Base-by-base conservation (phyloP, 1,284 basidiomycete genomes). In the Boletus smithii region DNA sequence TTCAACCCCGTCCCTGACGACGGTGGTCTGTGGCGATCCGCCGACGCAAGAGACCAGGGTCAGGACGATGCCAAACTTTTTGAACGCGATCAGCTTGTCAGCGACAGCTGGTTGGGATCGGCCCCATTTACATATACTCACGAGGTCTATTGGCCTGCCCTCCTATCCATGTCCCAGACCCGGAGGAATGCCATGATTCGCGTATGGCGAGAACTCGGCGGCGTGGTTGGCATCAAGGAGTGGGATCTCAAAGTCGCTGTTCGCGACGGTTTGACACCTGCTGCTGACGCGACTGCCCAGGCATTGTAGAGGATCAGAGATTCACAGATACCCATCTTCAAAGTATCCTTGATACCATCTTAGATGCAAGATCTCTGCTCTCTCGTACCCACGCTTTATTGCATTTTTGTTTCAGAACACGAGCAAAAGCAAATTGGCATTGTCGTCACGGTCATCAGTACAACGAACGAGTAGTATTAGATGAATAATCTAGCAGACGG, bases 121-220 rank as follows among this genome's bases (percentile, higher is more conserved):
- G 61, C 69, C 29, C 71, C 80, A 16, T 86, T 90, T 54, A 75
- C 78, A 48, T 91, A 88, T 57, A 72, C 76, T 0, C 88, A 91
- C 58, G 79, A 79, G 26, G 74, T 77, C 51, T 92, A 90, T 61
- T 91, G 89, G 86, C 75, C 77, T 1, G 74, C 75, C 16, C 71
- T 92, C 22, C 66, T 87, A 2, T 59, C 69, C 47, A 67, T 84
- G 58, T 78, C 78, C 51, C 73, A 78, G 11, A 71, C 76, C 48
- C 72, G 79, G 39, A 70, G 72, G 39, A 68, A 72, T 36, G 61
- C 54, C 32, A 79, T 81, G 74, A 67, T 76, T 54, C 71, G 74
- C 45, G 74, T 73, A 23, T 93, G 88, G 88, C 72, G 70, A 42
- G 68, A 69, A 42, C 65, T 84, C 9, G 88, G 88, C 3, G 86